Evolutionary conservation across 768 basidiomycete genomes (phyloP), one percentile per base, ranked within the genome.

Genomic region (Dictyophora rubrovolvata): DNA sequence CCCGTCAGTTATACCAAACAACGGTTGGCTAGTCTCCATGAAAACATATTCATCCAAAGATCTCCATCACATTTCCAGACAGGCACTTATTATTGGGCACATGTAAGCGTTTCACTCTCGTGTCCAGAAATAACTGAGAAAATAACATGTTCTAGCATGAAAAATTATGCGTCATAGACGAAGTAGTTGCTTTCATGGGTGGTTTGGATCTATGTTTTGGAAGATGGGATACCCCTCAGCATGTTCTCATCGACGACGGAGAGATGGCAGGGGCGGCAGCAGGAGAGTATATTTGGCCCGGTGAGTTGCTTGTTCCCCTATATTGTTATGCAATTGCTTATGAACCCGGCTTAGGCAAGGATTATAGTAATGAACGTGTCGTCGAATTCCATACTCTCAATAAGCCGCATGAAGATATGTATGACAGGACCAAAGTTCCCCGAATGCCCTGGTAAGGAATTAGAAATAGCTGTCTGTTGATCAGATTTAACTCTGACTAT

Each of bases 1-100:
- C 55, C 33, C 48, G 1, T 46, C 63, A 87, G 87, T 66, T 96
- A 97, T 69, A 76, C 94, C 28, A 99, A 99, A 67, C 87, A 89
- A 64, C 80, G 81, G 28, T 70, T 99, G 23, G 78, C 79, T 20
- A 79, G 77, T 0, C 72, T 99, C 12, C 95, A 98, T 68, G 83
- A 85, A 3, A 97, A 98, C 71, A 88, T 99, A 56, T 85, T 93
- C 83, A 85, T 98, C 1, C 96, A 99, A 68, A 84, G 96, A 22
- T 97, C 95, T 5, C 96, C 96, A 0, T 95, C 92, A 1, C 96
- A 99, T 72, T 93, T 97, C 71, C 88, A 92, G 68, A 96, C 94
- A 0, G 94, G 94, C 12, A 98, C 93, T 1, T 93, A 95, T 69
- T 94, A 96, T 68, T 99, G 96, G 96, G 94, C 95, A 23, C 96